These are phyloP conservation scores for Gonapodya prolifera DNA, from an alignment of 192 early-diverging fungal species.

Conservation along the genomic window DNA sequence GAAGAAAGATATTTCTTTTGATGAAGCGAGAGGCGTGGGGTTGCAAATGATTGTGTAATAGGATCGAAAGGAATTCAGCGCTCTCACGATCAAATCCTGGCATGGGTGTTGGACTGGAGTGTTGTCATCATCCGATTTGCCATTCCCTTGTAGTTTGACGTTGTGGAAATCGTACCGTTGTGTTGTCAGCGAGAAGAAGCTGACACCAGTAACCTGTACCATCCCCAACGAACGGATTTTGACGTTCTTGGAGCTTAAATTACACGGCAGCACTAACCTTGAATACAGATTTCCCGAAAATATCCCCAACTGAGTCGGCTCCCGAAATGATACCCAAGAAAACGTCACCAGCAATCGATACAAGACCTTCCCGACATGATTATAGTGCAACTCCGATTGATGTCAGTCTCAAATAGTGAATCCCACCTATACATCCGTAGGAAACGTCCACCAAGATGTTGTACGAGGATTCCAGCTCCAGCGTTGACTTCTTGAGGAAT, in stretches of 20 bases:
- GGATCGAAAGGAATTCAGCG: too few species aligned
- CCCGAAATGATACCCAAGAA: not conserved
- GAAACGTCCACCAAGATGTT: not conserved
- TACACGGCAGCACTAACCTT: not conserved
- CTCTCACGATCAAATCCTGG: constrained; percentile 1
- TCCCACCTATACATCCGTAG: not conserved
- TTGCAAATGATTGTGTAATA: too few species aligned
- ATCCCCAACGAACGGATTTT: not conserved
- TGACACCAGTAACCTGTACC: not conserved
- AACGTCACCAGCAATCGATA: not conserved
- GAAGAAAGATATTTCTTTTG: constrained; percentile 32
- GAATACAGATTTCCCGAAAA: not conserved
- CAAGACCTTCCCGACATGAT: not conserved
- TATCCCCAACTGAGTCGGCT: not conserved
- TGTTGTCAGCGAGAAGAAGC: constrained; percentile 1
- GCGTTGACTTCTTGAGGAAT: not conserved
- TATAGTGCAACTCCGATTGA: too few species aligned
- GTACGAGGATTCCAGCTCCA: not conserved
- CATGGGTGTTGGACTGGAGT: not conserved
- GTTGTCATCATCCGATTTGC: not conserved
- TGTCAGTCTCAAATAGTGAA: not conserved
- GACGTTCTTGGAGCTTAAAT: not conserved
- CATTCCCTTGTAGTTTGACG: not conserved
- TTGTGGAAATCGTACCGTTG: not conserved
- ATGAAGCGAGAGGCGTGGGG: not conserved